phyloP scores from a whole-genome alignment of 306 rosid species.

The Heteromeles arbutifolia region DNA sequence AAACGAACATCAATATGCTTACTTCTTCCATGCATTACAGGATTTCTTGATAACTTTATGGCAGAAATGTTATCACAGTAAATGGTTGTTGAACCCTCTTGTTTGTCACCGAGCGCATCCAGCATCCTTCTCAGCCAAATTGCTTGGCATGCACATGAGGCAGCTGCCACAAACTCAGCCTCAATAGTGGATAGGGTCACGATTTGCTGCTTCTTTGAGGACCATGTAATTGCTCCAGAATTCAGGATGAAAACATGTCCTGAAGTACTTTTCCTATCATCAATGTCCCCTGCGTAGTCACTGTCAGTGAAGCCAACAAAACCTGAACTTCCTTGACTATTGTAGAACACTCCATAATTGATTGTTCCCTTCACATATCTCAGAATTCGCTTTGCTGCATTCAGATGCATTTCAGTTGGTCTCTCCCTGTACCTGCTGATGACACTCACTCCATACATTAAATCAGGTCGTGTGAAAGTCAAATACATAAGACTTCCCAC shows the following conservation, averaged over 20 bases:
- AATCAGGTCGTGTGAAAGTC: neutral
- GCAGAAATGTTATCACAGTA: too few relatives aligned
- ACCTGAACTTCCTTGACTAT: neutral
- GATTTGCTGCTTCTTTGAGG: neutral
- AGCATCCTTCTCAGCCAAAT: neutral
- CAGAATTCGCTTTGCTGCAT: neutral
- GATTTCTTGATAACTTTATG: neutral
- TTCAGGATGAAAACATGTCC: neutral
- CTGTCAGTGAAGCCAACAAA: neutral
- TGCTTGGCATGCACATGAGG: neutral
- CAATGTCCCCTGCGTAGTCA: neutral
- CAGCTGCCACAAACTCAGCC: neutral
- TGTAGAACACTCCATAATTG: neutral
- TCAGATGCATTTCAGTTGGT: neutral
- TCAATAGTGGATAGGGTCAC: neutral
- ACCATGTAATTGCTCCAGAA: neutral
- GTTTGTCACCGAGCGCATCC: rapidly evolving
- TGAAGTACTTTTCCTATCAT: neutral
- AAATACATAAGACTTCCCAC: neutral
- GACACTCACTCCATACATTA: neutral
- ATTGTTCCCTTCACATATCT: neutral
- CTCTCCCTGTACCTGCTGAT: neutral
- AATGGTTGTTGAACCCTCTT: neutral
- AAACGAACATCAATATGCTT: neutral
- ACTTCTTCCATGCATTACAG: neutral